phyloP scores from a whole-genome alignment of 2,329 filamentous ascomycete species.

The Neurospora sp. region DNA sequence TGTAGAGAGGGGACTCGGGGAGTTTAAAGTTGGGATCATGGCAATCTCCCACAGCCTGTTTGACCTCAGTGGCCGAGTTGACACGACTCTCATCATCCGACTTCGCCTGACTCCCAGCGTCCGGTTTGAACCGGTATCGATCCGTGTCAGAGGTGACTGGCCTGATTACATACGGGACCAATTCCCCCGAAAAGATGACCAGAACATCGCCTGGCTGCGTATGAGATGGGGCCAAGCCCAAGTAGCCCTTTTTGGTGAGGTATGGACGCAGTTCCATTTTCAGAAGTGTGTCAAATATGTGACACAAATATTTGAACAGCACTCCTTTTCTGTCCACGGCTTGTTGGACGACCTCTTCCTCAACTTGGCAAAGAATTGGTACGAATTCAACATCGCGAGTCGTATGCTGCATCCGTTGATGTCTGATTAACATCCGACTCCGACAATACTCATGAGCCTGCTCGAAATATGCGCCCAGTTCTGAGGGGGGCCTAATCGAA shows the following conservation, averaged over 20 bases:
- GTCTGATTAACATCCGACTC: not conserved
- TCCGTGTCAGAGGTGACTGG: not conserved
- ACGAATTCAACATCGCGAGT: not conserved
- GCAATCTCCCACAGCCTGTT: fast-evolving
- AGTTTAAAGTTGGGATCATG: not conserved
- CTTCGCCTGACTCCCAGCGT: not conserved
- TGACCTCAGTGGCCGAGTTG: not conserved
- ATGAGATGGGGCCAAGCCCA: slow-evolving; percentile 5
- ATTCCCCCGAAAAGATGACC: slow-evolving; percentile 1
- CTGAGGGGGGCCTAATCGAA: not conserved
- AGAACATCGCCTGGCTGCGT: slow-evolving; percentile 6
- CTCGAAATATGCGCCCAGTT: not conserved
- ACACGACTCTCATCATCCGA: not conserved
- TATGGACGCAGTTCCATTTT: slow-evolving; percentile 4
- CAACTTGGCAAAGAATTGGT: not conserved
- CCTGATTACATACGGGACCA: slow-evolving; percentile 6
- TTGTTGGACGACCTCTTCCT: not conserved
- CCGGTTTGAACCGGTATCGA: not conserved
- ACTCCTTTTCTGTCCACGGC: not conserved
- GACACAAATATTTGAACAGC: not conserved
- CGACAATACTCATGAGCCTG: not conserved
- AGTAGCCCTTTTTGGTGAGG: slow-evolving; percentile 4
- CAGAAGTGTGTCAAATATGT: not conserved
- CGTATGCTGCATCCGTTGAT: not conserved
- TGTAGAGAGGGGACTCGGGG: not conserved